A percentile compares a stretch with the other conserved stretches of the same genome.
phyloP scores from a whole-genome alignment of 2,329 filamentous ascomycete species.

The Nemania sp. region DNA sequence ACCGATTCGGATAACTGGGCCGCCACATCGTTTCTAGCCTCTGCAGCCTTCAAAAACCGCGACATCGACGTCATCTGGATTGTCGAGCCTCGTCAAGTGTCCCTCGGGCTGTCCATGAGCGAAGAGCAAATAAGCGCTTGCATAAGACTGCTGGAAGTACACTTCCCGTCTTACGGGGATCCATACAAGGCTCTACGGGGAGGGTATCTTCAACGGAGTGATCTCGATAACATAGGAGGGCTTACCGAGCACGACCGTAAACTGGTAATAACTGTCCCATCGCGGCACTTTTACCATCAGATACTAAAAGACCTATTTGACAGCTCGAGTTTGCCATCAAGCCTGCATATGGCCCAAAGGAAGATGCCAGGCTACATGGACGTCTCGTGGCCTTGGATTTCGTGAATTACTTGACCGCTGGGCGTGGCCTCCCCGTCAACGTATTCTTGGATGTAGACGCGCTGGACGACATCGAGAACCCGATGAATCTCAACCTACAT shows the following conservation, averaged over 20 bases:
- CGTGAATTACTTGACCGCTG: not conserved
- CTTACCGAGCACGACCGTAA: not conserved
- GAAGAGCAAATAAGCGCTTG: not conserved
- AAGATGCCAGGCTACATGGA: not conserved
- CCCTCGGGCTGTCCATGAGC: not conserved
- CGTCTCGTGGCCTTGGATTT: not conserved
- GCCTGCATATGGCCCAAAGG: not conserved
- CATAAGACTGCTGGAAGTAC: not conserved
- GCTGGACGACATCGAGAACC: not conserved
- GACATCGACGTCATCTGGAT: not conserved
- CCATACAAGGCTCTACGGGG: not conserved
- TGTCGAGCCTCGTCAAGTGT: not conserved
- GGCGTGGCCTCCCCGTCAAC: not conserved
- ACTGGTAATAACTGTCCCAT: not conserved
- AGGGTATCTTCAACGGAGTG: not conserved
- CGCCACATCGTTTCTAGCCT: not conserved
- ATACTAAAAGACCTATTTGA: not conserved
- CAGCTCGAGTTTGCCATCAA: not conserved
- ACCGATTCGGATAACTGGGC: not conserved
- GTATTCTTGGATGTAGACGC: not conserved
- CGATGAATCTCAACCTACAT: not conserved
- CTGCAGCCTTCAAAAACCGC: not conserved
- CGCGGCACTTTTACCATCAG: not conserved
- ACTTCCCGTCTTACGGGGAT: not conserved
- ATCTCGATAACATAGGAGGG: not conserved